Evolutionary conservation across 2,329 filamentous ascomycete genomes (phyloP).

Genomic region (Bertia moriformis): DNA sequence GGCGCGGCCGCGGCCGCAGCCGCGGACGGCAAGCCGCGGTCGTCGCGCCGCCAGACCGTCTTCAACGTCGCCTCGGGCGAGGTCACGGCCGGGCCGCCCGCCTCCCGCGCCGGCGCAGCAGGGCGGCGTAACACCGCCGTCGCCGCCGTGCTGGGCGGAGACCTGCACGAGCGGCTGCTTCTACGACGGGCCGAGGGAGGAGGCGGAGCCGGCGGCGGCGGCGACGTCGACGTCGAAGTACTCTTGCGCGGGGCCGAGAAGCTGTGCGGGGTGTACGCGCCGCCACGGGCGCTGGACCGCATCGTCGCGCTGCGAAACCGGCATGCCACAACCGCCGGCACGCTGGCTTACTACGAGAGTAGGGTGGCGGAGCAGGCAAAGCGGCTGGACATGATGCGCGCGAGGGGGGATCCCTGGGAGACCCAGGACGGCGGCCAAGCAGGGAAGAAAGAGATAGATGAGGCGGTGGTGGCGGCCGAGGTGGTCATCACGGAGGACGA

Average conservation of each 20-base stretch:
- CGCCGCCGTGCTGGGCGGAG: constrained; percentile 72
- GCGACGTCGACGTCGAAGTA: constrained; percentile 74
- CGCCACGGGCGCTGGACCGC: constrained; percentile 63
- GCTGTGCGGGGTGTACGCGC: constrained; percentile 73
- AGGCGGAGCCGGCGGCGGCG: constrained; percentile 32
- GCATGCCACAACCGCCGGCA: constrained; percentile 56
- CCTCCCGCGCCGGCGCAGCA: constrained; percentile 26
- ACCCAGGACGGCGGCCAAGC: constrained; percentile 35
- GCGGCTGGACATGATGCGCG: constrained; percentile 52
- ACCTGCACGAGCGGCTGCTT: constrained; percentile 75
- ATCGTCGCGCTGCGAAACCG: constrained; percentile 61
- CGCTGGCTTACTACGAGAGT: constrained; percentile 66
- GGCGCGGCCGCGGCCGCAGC: background rate
- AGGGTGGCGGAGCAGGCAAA: constrained; percentile 64
- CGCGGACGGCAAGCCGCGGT: constrained; percentile 13
- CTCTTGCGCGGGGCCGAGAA: constrained; percentile 78
- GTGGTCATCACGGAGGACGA: constrained; percentile 52
- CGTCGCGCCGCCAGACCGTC: constrained; percentile 41
- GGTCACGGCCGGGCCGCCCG: constrained; percentile 38
- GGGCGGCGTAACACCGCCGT: constrained; percentile 63
- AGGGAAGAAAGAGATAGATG: constrained; percentile 28
- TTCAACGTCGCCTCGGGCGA: constrained; percentile 52
- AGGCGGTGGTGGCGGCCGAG: constrained; percentile 20
- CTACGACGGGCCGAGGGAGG: constrained; percentile 36
- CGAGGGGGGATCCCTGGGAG: constrained; percentile 44